Percentiles rank a stretch among this genome's conserved stretches.
phyloP scores from a whole-genome alignment of 148 eudicot genomes.

The Amaranthus cruentus region DNA sequence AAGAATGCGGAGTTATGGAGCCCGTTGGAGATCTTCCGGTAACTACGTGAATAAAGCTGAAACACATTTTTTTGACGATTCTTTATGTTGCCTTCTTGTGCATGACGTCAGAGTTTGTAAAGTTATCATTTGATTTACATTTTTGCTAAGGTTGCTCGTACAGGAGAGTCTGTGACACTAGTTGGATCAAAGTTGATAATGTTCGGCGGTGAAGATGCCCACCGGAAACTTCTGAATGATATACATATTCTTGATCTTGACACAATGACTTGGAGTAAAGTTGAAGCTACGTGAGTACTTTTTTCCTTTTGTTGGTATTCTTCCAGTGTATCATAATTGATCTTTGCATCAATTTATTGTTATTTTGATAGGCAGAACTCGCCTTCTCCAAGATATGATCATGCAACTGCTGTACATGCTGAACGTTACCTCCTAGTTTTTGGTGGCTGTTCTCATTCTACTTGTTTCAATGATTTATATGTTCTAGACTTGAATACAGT shows the following conservation, averaged over 20 bases:
- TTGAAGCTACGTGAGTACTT: constrained; percentile 63
- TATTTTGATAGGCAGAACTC: constrained; percentile 77
- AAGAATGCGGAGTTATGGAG: constrained; percentile 56
- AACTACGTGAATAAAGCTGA: constrained; percentile 18
- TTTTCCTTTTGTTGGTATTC: background rate
- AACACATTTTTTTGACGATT: background rate
- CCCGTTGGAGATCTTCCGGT: constrained; percentile 86
- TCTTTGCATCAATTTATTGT: constrained; percentile 32
- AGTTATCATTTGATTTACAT: background rate
- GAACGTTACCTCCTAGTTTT: constrained; percentile 78
- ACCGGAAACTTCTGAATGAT: constrained; percentile 66
- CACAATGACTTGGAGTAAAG: constrained; percentile 70
- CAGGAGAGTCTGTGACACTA: constrained; percentile 72
- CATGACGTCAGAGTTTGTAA: constrained; percentile 1
- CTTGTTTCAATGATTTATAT: constrained; percentile 75
- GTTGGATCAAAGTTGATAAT: constrained; percentile 80
- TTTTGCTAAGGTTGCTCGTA: constrained; percentile 66
- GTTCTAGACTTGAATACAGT: constrained; percentile 90
- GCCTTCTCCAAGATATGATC: constrained; percentile 97
- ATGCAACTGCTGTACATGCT: constrained; percentile 73
- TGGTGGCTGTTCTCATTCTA: constrained; percentile 95
- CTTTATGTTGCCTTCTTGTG: background rate
- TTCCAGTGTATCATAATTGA: constrained; percentile 4
- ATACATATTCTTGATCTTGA: constrained; percentile 68
- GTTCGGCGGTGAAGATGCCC: constrained; percentile 90